Evolutionary conservation across 495 filamentous ascomycete species (phyloP).

Genomic region (Penicillium ochrochloron): DNA sequence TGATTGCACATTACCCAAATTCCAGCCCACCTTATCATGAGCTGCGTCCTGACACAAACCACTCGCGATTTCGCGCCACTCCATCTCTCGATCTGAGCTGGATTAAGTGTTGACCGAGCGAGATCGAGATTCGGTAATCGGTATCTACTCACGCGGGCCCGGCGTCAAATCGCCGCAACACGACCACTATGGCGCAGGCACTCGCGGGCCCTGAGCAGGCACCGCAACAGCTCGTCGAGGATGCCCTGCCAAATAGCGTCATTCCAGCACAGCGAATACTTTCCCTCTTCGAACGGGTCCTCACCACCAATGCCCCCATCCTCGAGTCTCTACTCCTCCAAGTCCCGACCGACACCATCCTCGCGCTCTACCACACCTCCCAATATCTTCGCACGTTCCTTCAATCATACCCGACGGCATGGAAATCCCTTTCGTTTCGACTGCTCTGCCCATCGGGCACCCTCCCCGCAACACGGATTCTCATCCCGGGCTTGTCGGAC

Average conservation of each 20-base stretch:
- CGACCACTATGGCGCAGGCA: slow-evolving; percentile 24
- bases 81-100: slow-evolving; percentile 19
- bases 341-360: slow-evolving; percentile 57
- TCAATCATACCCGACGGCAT: slow-evolving; percentile 61
- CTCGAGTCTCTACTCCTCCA: slow-evolving; percentile 63
- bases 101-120: not conserved
- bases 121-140: slow-evolving; percentile 10
- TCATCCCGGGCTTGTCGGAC: slow-evolving; percentile 42
- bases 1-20: slow-evolving; percentile 29
- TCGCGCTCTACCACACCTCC: slow-evolving; percentile 63
- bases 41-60: slow-evolving; percentile 36
- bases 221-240: slow-evolving; percentile 34
- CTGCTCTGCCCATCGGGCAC: slow-evolving; percentile 53
- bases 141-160: slow-evolving; percentile 19
- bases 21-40: slow-evolving; percentile 43
- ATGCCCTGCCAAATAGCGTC: slow-evolving; percentile 33
- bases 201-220: slow-evolving; percentile 16
- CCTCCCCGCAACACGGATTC: slow-evolving; percentile 36
- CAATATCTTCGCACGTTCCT: slow-evolving; percentile 59
- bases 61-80: slow-evolving; percentile 43
- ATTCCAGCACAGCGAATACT: slow-evolving; percentile 39
- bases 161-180: slow-evolving; percentile 17
- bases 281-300: slow-evolving; percentile 55
- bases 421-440: slow-evolving; percentile 64
- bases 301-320: slow-evolving; percentile 60